phyloP scores from a whole-genome alignment of 495 filamentous ascomycete species.

The Annulohypoxylon maeteangense region DNA sequence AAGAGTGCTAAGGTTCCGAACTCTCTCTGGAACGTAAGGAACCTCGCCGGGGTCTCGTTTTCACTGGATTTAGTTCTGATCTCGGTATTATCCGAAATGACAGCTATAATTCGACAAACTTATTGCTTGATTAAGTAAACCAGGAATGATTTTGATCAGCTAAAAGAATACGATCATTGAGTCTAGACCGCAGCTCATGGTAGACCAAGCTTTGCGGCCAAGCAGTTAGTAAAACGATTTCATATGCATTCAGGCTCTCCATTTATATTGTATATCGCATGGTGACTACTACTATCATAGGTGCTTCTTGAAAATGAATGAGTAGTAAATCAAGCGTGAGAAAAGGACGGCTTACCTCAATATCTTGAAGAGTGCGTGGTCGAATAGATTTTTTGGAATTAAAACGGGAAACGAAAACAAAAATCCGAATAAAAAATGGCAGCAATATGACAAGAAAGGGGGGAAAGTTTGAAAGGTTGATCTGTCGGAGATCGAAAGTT shows the following conservation, averaged over 20 bases:
- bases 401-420: not conserved
- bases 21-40: not conserved
- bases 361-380: not conserved
- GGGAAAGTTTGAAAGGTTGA: slow-evolving; percentile 3
- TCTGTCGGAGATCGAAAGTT: slow-evolving; percentile 11
- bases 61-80: not conserved
- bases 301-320: not conserved
- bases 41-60: slow-evolving; percentile 6
- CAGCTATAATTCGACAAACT: slow-evolving; percentile 1
- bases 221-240: not conserved
- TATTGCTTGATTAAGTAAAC: not conserved
- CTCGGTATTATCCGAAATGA: slow-evolving; percentile 27
- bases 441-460: not conserved
- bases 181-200: not conserved
- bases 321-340: not conserved
- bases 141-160: not conserved
- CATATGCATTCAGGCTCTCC: not conserved
- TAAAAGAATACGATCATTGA: not conserved
- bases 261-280: not conserved
- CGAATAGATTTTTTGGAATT: not conserved
- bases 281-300: too few relatives aligned
- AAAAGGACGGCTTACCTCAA: not conserved
- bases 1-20: slow-evolving; percentile 9
- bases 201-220: not conserved
- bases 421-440: not conserved